These are phyloP conservation scores for Cephalotrichum gorgonifer DNA, from an alignment of 2,329 filamentous ascomycete species.

Conservation along the genomic window DNA sequence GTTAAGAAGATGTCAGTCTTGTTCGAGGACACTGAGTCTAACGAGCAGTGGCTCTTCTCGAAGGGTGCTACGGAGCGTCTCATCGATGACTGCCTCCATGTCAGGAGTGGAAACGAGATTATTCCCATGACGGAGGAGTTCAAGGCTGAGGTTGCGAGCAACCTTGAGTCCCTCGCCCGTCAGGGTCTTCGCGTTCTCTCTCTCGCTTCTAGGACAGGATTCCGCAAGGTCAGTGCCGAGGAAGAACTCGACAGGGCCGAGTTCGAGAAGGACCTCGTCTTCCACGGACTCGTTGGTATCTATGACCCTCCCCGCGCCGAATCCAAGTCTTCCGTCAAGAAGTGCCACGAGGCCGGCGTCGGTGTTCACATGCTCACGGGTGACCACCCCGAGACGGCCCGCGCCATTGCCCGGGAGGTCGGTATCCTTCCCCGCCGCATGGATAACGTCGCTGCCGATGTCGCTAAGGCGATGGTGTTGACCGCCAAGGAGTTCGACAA, in stretches of 20 bases:
- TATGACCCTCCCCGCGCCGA: constrained; percentile 63
- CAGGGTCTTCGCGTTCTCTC: constrained; percentile 61
- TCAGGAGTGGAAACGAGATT: constrained; percentile 32
- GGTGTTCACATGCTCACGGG: constrained; percentile 62
- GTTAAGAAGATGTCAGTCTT: constrained; percentile 72
- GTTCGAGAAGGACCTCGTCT: constrained; percentile 51
- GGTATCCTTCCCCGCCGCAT: constrained; percentile 57
- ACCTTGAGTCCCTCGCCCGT: constrained; percentile 58
- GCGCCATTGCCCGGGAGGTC: constrained; percentile 60
- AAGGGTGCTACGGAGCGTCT: constrained; percentile 64
- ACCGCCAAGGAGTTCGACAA: constrained; percentile 54
- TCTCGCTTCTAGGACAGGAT: constrained; percentile 38
- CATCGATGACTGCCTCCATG: constrained; percentile 47
- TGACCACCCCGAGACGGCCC: constrained; percentile 55
- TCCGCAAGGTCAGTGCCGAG: constrained; percentile 14
- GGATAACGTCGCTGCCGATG: constrained; percentile 27
- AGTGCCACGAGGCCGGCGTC: constrained; percentile 51
- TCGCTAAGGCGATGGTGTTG: constrained; percentile 48
- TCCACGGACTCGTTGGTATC: constrained; percentile 61
- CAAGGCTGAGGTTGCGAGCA: constrained; percentile 46
- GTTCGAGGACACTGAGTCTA: constrained; percentile 33
- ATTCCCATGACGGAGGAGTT: constrained; percentile 40
- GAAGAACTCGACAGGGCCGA: constrained; percentile 36
- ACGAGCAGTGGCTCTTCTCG: constrained; percentile 42
- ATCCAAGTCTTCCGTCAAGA: constrained; percentile 46